Percentiles rank a stretch among this genome's conserved stretches.
Conservation (phyloP, 2,329 filamentous ascomycete genomes). For the Akanthomyces muscarius region DNA sequence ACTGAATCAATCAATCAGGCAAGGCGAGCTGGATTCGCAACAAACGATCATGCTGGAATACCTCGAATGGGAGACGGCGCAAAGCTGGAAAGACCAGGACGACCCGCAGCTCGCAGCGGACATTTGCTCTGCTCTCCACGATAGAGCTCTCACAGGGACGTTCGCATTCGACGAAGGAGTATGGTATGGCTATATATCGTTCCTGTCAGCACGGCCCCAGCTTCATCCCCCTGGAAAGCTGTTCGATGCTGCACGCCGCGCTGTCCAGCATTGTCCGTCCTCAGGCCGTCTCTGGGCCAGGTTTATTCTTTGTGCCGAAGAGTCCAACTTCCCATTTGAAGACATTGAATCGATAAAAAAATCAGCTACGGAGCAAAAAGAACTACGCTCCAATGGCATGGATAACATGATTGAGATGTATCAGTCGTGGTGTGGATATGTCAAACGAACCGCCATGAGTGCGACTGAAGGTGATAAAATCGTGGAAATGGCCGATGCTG, state of each 20-base stretch:
- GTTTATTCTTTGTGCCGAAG: constrained; percentile 80
- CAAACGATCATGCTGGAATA: constrained; percentile 60
- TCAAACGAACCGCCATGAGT: constrained; percentile 79
- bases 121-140: constrained; percentile 65
- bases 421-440: constrained; percentile 88
- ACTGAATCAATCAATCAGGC: constrained; percentile 54
- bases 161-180: constrained; percentile 70
- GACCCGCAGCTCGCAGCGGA: constrained; percentile 42
- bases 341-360: constrained; percentile 90
- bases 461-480: constrained; percentile 74
- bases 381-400: constrained; percentile 82
- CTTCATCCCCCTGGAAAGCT: constrained; percentile 40
- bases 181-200: constrained; percentile 83
- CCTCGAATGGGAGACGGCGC: constrained; percentile 75
- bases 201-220: constrained; percentile 51
- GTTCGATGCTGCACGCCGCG: constrained; percentile 71
- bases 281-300: constrained; percentile 88
- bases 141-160: constrained; percentile 65
- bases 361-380: constrained; percentile 77
- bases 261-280: constrained; percentile 88
- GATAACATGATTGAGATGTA: constrained; percentile 87
- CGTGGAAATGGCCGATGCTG: constrained; percentile 83
- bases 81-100: constrained; percentile 49
- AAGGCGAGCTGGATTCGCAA: constrained; percentile 53
- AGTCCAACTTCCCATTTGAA: constrained; percentile 68